Base-by-base conservation (phyloP, 805 yeast genomes). In the Wickerhamomyces alni region DNA sequence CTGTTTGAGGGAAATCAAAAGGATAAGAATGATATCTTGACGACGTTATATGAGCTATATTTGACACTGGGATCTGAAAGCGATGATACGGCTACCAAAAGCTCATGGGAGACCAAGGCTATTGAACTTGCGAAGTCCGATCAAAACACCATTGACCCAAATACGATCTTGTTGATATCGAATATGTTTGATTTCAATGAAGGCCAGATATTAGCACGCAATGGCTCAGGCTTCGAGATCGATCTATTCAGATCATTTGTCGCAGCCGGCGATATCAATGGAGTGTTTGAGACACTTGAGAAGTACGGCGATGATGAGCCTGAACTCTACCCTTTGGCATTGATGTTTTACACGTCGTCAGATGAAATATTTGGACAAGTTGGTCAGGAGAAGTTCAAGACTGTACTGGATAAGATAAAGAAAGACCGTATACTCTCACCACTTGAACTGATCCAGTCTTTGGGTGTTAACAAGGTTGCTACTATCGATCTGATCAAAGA, bases 1-100 rank as follows among this genome's bases (percentile, higher is more conserved):
- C 72, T 72, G 41, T 85, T 80, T 53, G 93, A 84, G 38, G 91
- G 93, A 0, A 61, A 59, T 33, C 60, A 56, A 36, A 75, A 74
- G 45, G 96, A 91, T 52, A 77, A 80, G 48, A 74, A 73, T 37
- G 94, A 82, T 35, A 69, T 91, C 33, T 66, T 85, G 40, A 76
- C 85, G 3, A 87, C 97, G 0, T 66, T 91, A 29, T 84, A 80
- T 52, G 97, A 91, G 52, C 69, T 87, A 67, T 93, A 91, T 51
- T 62, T 89, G 29, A 69, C 80, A 0, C 59, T 85, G 44, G 75
- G 85, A 0, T 63, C 61, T 16, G 57, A 55, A 11, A 57, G 61
- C 6, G 65, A 65, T 17, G 58, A 58, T 2, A 53, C 50, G 2
- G 68, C 61, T n/a, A 61, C 59, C 11, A 61, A 62, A 37, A 49